Evolutionary conservation across 352 stramenopile species (phyloP).

Genomic region (Blastocystis sp.): DNA sequence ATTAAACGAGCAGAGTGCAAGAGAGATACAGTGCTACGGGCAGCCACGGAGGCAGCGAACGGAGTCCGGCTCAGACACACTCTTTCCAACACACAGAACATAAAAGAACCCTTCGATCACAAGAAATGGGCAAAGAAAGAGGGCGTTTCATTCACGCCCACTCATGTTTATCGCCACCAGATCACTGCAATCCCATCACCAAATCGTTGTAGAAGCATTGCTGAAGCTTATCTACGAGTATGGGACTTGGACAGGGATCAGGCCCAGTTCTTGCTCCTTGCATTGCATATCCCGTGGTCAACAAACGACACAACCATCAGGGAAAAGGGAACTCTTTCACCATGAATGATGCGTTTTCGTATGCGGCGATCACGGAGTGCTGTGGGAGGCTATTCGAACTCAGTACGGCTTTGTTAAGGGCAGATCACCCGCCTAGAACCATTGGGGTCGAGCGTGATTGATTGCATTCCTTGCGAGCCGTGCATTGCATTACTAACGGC

Average conservation of each 20-base stretch:
- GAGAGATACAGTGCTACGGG: not conserved
- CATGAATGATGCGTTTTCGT: slow-evolving; percentile 21
- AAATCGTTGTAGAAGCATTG: too few relatives aligned
- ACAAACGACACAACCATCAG: too few relatives aligned
- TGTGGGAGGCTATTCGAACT: slow-evolving; percentile 13
- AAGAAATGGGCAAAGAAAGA: not conserved
- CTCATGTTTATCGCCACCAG: not conserved
- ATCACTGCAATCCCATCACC: too few relatives aligned
- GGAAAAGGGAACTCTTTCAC: not conserved
- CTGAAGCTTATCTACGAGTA: too few relatives aligned
- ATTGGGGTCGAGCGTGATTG: not conserved
- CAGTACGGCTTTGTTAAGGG: not conserved
- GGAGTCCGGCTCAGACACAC: not conserved
- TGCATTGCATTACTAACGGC: not conserved
- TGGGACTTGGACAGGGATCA: too few relatives aligned
- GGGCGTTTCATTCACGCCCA: not conserved
- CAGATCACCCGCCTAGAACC: slow-evolving; percentile 17
- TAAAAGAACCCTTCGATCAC: not conserved
- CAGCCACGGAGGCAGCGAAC: not conserved
- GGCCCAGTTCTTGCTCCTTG: too few relatives aligned
- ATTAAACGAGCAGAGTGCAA: not conserved
- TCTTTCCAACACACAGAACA: not conserved
- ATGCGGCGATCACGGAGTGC: slow-evolving; percentile 7
- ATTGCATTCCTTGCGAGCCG: slow-evolving; percentile 1
- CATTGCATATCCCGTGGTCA: too few relatives aligned